Base-by-base conservation (phyloP, 2,329 filamentous ascomycete species). In the Xylaria sp. region DNA sequence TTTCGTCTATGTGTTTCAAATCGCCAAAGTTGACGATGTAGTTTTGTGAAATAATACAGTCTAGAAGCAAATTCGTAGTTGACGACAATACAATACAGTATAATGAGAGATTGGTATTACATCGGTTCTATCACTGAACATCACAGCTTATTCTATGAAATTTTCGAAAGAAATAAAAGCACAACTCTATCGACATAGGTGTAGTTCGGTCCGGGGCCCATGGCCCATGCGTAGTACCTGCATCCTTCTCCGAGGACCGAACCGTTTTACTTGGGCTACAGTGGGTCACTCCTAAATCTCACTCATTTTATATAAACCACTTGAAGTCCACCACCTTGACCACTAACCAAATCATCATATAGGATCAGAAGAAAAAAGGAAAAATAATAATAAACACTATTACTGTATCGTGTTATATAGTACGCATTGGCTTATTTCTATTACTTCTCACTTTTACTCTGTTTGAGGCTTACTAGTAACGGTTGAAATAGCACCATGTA, bases 181-280 rank as follows among this genome's bases (percentile, higher is more conserved):
- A 53, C 16, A 18, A 16, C 50, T 16, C 27, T n/a, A 32, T 25
- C 29, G 5, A 53, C 50, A 25, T 16, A 50, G 25, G 32, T 9
- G 13, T 6, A 5, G 18, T 53, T 27, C 25, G 5, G 13, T 29
- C 5, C n/a, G 27, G n/a, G 18, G 16, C 27, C 16, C 2, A 53
- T 29, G 25, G 27, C 50, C 50, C 50, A 21, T 29, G 50, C 25
- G n/a, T 29, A 6, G 50, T 29, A 16, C 50, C 50, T 53, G 50
- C 25, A 53, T 53, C 25, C 50, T 29, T 27, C 50, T 53, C 50
- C 50, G 50, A 53, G 13, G 25, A 32, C 50, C 50, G 50, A 53
- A 53, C 50, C 50, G 25, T 32, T 32, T 25, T 27, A 53, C 47
- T 25, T 21, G 23, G 47, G n/a, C 32, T 10, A 35, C 8, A 35